Evolutionary conservation across 768 basidiomycete species (phyloP).

Genomic region (Candolleomyces eurysporus): DNA sequence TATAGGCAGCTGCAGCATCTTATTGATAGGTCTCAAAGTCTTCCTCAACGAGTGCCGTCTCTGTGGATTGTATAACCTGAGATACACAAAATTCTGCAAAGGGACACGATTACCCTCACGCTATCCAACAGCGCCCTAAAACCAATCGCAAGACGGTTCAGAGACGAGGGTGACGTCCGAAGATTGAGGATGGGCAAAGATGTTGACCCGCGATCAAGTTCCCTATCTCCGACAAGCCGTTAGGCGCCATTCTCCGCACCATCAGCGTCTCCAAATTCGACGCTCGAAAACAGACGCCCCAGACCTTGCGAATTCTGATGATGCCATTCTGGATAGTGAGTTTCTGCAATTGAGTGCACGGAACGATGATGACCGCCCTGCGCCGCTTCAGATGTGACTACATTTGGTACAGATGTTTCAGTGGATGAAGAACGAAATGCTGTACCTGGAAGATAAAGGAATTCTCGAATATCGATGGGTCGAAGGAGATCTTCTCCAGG

Average conservation of each 20-base stretch:
- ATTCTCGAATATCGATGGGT: no score
- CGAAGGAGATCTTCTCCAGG: no score
- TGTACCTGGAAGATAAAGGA: no score
- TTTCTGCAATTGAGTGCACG: neutral
- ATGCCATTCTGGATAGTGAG: neutral
- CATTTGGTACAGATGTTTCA: no score
- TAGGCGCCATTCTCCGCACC: neutral
- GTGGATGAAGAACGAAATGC: no score
- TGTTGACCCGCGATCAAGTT: neutral
- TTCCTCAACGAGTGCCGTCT: neutral
- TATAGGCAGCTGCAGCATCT: neutral
- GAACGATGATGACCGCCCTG: neutral
- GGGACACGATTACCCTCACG: neutral
- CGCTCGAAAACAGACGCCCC: neutral
- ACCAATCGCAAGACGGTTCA: neutral
- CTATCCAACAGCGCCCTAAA: neutral
- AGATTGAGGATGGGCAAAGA: neutral
- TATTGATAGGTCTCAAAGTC: neutral
- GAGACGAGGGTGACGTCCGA: neutral
- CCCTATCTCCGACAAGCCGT: no score
- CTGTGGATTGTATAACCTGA: neutral
- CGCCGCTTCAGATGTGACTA: no score
- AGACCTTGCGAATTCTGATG: neutral
- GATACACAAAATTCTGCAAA: neutral
- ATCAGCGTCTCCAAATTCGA: constrained; percentile 1